Evolutionary conservation across 1,284 basidiomycete genomes (phyloP), one percentile per base, ranked within the genome.

Genomic region (Tilletia indica): DNA sequence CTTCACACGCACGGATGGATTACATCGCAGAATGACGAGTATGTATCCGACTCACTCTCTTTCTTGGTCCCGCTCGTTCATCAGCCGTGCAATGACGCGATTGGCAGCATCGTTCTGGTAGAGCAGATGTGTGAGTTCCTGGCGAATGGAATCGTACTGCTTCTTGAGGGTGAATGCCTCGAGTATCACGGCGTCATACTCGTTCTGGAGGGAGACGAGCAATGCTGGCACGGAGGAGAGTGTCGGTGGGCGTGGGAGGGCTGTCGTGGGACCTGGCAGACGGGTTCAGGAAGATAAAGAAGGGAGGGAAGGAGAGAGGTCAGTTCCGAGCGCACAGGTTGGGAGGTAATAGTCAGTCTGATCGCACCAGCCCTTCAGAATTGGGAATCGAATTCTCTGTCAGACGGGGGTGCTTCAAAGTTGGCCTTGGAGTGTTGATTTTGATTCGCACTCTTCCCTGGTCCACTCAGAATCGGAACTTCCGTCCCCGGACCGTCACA

Each of bases 21-120:
- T n/a, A n/a, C n/a, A n/a, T n/a, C n/a, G 9, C 31, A n/a, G n/a
- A n/a, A n/a, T n/a, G n/a, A n/a, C n/a, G n/a, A n/a, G n/a, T n/a
- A n/a, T n/a, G n/a, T n/a, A n/a, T 63, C 19, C 39, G n/a, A 90
- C 93, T 80, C 85, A 95, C 93, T 97, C 93, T 89, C 97, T 87
- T n/a, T 97, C 94, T 79, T 94, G 93, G 83, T 99, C 95, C 73
- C 97, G 89, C 86, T 99, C 97, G 80, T 91, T 89, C 81, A 97
- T 90, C 73, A 99, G 88, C 84, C 97, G 90, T 69, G 97, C 97
- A 72, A 98, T 91, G 66, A 98, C 97, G 78, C 96, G 91, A 78
- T 90, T 94, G n/a, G 94, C 94, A 8, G 97, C 96, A 85, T 99
- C 97, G 83, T 97, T 93, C 72, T 92, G 89, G 83, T 99, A 99